Evolutionary conservation across 805 yeast species (phyloP), one percentile per base, ranked within the genome.

Genomic region (Lipomyces chichibuensis): DNA sequence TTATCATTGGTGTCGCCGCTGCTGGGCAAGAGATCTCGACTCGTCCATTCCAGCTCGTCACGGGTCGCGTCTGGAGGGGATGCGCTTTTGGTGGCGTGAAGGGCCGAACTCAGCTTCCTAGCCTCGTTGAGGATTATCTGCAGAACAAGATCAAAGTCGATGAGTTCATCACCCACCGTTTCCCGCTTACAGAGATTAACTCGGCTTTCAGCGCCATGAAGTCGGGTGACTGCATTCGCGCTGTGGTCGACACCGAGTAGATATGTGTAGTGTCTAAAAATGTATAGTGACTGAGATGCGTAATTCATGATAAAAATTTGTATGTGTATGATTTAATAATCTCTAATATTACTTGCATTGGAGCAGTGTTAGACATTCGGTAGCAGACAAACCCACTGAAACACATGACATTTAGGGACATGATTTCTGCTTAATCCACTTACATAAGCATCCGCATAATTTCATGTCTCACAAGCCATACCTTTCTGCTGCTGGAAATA

Each of bases 81-180:
- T 91, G 97, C 76, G 99, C 99, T n/a, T 95, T 92, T 75, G 99
- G 99, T 76, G 99, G 98, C 79, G 92, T 95, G 77, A 95, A 95
- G 82, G 98, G 99, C 77, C 90, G 98, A 83, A 78, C 97, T 53
- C 97, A 95, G 83, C 85, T 95, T 83, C 98, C 97, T 60, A 91
- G 87, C 25, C 84, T 93, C 66, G 97, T 95, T 65, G 88, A 91
- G 66, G 93, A 90, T 78, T 94, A 94, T 80, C 80, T 90, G 83
- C 80, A 81, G 56, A 97, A 97, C 73, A 84, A 82, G 72, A 83
- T 94, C 77, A 91, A 89, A 84, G 96, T 94, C 71, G 97, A 92
- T 76, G 97, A 95, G 78, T 95, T 92, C 80, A 90, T 95, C 76
- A 95, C 99, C 37, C 96, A 92, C 83, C 87, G 91, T 80, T 94